Percentiles rank a stretch among this genome's conserved stretches.
phyloP scores from a whole-genome alignment of 345 rosid genomes.

The Populus alba region DNA sequence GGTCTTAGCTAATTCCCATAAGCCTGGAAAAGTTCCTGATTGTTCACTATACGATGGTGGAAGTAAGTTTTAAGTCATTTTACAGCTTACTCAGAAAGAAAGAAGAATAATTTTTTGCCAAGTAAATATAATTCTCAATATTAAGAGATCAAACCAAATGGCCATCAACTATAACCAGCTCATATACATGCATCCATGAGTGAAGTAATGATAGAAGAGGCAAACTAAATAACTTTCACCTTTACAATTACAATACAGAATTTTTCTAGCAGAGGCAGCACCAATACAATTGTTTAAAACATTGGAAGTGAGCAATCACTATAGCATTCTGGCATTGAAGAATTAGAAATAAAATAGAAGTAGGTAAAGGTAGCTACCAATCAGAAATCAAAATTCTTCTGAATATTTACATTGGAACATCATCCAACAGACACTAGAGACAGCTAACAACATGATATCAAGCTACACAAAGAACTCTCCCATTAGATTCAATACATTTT shows the following conservation, averaged over 20 bases:
- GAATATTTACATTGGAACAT: too few relatives aligned
- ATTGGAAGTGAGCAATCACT: too few relatives aligned
- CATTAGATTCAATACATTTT: too few relatives aligned
- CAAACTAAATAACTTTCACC: neutral
- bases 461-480: too few relatives aligned
- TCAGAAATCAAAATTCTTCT: too few relatives aligned
- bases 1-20: conserved; percentile 48
- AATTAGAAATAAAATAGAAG: too few relatives aligned
- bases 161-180: neutral
- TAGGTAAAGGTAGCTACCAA: too few relatives aligned
- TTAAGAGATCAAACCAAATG: neutral
- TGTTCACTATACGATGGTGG: conserved; percentile 54
- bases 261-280: neutral
- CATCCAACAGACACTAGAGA: too few relatives aligned
- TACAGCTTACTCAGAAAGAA: neutral
- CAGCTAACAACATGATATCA: too few relatives aligned
- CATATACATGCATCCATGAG: neutral
- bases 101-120: too few relatives aligned
- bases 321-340: too few relatives aligned
- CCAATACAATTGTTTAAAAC: neutral
- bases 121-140: neutral
- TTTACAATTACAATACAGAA: too few relatives aligned
- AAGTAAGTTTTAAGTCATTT: conserved; percentile 14
- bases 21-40: conserved; percentile 50
- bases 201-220: neutral